Conservation (phyloP, 2,329 filamentous ascomycete genomes). For the Lachnellula occidentalis region DNA sequence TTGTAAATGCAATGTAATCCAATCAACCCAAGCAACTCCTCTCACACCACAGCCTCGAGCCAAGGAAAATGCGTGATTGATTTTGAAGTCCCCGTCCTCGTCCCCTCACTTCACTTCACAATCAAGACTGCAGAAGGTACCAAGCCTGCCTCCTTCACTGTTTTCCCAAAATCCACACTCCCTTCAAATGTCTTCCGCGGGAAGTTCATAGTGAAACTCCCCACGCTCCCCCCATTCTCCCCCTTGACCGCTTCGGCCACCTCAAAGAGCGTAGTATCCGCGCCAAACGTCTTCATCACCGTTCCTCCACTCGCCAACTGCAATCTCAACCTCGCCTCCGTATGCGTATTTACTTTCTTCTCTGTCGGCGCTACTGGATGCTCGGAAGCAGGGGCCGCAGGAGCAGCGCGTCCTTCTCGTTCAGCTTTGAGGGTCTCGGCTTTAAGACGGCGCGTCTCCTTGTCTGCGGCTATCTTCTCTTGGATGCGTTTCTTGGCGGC, state of each 20-base stretch:
- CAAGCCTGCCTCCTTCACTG: constrained; percentile 84
- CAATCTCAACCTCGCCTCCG: constrained; percentile 73
- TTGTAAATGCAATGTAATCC: too few species aligned
- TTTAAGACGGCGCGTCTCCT: constrained; percentile 79
- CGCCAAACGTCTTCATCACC: constrained; percentile 80
- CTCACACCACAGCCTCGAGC: too few species aligned
- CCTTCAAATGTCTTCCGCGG: constrained; percentile 75
- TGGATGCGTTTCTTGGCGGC: constrained; percentile 85
- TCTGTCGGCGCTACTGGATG: constrained; percentile 36
- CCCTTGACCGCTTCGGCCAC: constrained; percentile 69
- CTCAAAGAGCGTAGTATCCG: constrained; percentile 89
- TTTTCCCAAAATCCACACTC: constrained; percentile 74
- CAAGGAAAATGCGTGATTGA: too few species aligned
- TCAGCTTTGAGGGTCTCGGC: constrained; percentile 80
- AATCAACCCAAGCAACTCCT: too few species aligned
- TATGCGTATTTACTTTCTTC: constrained; percentile 45
- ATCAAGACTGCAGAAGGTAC: constrained; percentile 88
- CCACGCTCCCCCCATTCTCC: constrained; percentile 68
- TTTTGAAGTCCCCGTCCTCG: not conserved
- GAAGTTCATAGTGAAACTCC: constrained; percentile 79
- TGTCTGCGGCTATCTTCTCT: constrained; percentile 92
- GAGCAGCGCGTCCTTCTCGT: constrained; percentile 62
- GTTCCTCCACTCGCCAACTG: constrained; percentile 67
- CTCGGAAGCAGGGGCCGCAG: constrained; percentile 31
- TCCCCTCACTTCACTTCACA: constrained; percentile 52